phyloP scores from a whole-genome alignment of 306 rosid species.

The Abrus precatorius region DNA sequence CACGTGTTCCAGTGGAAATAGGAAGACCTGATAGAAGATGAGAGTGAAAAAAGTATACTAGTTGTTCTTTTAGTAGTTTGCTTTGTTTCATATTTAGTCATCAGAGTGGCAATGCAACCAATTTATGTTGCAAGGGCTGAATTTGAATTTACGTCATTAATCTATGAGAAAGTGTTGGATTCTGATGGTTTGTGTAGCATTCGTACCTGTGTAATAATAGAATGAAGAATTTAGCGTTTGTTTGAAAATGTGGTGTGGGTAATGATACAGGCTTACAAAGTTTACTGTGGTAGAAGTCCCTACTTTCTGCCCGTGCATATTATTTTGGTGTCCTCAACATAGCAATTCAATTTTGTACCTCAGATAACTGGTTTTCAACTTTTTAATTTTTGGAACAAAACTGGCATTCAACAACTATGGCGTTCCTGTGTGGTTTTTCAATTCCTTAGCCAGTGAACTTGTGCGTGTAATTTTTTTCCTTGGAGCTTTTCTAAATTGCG shows the following conservation, averaged over 20 bases:
- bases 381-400: too few relatives aligned
- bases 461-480: too few relatives aligned
- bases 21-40: constrained; percentile 68
- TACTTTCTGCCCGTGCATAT: constrained; percentile 30
- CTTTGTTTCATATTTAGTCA: constrained; percentile 47
- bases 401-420: too few relatives aligned
- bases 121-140: constrained; percentile 35
- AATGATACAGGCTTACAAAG: constrained; percentile 42
- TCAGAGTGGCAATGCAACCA: constrained; percentile 46
- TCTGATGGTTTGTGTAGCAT: constrained; percentile 60
- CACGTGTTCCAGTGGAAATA: constrained; percentile 62
- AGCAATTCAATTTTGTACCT: too few relatives aligned
- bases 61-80: constrained; percentile 27
- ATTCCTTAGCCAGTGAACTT: too few relatives aligned
- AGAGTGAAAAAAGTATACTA: constrained; percentile 47
- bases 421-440: too few relatives aligned
- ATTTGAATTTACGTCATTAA: constrained; percentile 45
- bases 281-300: constrained; percentile 9
- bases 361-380: too few relatives aligned
- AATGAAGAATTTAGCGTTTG: constrained; percentile 60
- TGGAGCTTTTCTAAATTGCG: too few relatives aligned
- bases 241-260: constrained; percentile 58
- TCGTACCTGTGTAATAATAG: constrained; percentile 55
- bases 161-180: constrained; percentile 43
- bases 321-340: too few relatives aligned